Evolutionary conservation across 768 basidiomycete genomes (phyloP).

Genomic region (Termitomyces sp.): DNA sequence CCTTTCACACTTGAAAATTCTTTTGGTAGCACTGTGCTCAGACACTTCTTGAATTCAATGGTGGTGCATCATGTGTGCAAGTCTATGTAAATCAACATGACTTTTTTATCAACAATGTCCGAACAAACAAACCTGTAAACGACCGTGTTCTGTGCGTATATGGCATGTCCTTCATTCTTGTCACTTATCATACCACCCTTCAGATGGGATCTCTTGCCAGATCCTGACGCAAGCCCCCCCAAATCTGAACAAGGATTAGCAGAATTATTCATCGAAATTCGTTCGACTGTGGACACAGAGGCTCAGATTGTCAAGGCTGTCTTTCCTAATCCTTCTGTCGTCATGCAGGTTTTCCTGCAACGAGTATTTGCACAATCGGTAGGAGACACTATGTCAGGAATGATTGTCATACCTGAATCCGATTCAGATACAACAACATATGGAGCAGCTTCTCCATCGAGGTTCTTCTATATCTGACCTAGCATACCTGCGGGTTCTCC

Average conservation of each 20-base stretch:
- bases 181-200: not conserved
- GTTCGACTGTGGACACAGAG: constrained; percentile 89
- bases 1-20: not conserved
- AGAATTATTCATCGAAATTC: constrained; percentile 82
- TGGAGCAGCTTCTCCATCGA: constrained; percentile 81
- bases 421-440: constrained; percentile 88
- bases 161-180: not conserved
- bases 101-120: constrained; percentile 95
- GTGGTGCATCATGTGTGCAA: constrained; percentile 93
- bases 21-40: constrained; percentile 85
- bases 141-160: constrained; percentile 51
- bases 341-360: constrained; percentile 98
- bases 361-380: constrained; percentile 97
- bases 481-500: constrained; percentile 85
- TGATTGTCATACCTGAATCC: not conserved
- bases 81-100: constrained; percentile 99
- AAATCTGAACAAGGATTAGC: constrained; percentile 73
- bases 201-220: constrained; percentile 80
- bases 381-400: constrained; percentile 18
- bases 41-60: constrained; percentile 95
- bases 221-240: constrained; percentile 75
- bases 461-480: constrained; percentile 77
- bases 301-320: constrained; percentile 98
- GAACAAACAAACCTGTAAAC: constrained; percentile 49
- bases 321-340: constrained; percentile 92